These are phyloP conservation scores for Yarrowia porcina DNA, from an alignment of 805 yeast genomes.

Conservation along the genomic window DNA sequence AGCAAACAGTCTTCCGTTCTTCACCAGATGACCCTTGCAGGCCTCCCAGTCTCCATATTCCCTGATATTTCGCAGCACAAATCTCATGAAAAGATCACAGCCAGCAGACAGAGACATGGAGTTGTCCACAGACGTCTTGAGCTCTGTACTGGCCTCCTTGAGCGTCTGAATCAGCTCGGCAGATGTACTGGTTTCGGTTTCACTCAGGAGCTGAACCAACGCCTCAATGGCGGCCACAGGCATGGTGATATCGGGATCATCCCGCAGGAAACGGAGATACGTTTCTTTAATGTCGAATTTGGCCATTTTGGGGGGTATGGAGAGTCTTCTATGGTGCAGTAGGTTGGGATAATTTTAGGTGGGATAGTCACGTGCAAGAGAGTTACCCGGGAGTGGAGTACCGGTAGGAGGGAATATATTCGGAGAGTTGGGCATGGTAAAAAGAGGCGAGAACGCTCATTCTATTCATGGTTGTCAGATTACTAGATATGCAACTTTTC, in stretches of 20 bases:
- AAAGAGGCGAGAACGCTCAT: too few species aligned
- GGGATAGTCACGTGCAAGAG: too few species aligned
- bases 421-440: too few species aligned
- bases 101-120: conserved; percentile 95
- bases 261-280: conserved; percentile 74
- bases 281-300: conserved; percentile 76
- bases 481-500: too few species aligned
- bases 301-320: not conserved
- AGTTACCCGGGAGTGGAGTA: too few species aligned
- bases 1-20: conserved; percentile 87
- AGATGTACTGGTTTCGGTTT: conserved; percentile 87
- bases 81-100: conserved; percentile 92
- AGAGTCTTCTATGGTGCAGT: not conserved
- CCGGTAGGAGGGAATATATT: too few species aligned
- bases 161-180: conserved; percentile 84
- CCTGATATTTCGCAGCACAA: conserved; percentile 83
- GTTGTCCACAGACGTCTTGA: conserved; percentile 79
- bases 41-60: conserved; percentile 91
- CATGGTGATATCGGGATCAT: conserved; percentile 97
- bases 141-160: conserved; percentile 66
- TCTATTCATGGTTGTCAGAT: too few species aligned
- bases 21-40: conserved; percentile 81
- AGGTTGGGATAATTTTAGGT: not conserved
- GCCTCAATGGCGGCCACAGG: conserved; percentile 98
- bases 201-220: conserved; percentile 73